Evolutionary conservation across 192 early-diverging fungal genomes (phyloP), one percentile per base, ranked within the genome.

Genomic region (Entophlyctis helioformis): DNA sequence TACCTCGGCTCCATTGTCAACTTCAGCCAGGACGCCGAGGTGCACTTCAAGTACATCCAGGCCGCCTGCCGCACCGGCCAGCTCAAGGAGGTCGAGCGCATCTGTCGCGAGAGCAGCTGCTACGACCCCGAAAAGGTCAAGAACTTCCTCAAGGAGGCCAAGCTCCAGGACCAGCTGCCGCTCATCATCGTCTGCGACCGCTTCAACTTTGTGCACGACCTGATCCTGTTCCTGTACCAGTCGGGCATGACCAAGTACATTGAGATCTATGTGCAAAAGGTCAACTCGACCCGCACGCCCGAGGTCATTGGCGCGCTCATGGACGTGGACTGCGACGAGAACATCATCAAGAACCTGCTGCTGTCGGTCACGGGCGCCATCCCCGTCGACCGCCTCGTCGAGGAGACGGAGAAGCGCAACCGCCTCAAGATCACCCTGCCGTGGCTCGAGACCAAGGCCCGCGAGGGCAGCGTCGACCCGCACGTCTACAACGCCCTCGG

Each of bases 11-110:
- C 96, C 0, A 80, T 96, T 36, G 93, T 96, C 54, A 98, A 96
- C 60, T 72, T 96, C 39, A 88, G 88, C 52, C 81, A 90, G 48
- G 92, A 96, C 52, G 75, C 86, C 5, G 85, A 91, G 34, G 96
- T 98, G 0, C 87, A 94, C 50, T 94, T 93, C 76, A 96, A 96
- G 75, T 98, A 96, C 66, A 98, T 98, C 46, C 91, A 98, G 64
- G 86, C 96, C 9, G 93, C 90, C 11, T 82, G 83, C 46, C 68
- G 81, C 27, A 87, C 87, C 29, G 90, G 91, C 12, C 93, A 98
- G 65, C 72, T 86, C 40, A 94, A 91, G 69, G 96, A 96, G 58
- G 93, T 96, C 23, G 96, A 98, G 66, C 81, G 93, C 33, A 86
- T 98, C 39, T 93, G 89, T 60, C 77, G 91, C 39, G 96, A 98